Conservation (phyloP, 202 grass and related monocot genomes). For the Setaria viridis region DNA sequence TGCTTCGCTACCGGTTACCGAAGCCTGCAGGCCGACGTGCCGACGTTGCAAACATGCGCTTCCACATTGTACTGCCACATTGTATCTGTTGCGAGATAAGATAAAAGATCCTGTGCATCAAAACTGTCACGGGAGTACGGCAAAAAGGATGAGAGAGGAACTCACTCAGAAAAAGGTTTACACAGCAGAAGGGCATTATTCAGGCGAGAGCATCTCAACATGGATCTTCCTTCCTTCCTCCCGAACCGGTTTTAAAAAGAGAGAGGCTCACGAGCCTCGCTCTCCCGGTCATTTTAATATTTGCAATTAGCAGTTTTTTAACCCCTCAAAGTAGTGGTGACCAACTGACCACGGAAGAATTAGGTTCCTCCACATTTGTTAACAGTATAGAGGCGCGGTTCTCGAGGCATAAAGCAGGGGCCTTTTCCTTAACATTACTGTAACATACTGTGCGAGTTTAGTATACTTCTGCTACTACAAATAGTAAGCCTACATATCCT, state of each 20-base stretch:
- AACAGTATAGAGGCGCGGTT: background rate
- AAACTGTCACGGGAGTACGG: slow-evolving; percentile 33
- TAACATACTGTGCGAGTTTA: background rate
- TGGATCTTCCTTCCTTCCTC: slow-evolving; percentile 12
- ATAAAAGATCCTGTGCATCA: slow-evolving; percentile 13
- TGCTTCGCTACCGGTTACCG: too few species aligned
- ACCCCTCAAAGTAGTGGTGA: background rate
- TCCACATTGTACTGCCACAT: too few species aligned
- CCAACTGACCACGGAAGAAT: background rate
- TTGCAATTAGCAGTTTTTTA: background rate
- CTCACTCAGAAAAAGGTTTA: background rate
- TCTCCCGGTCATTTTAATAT: slow-evolving; percentile 1
- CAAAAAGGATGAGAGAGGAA: background rate
- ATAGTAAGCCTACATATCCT: background rate
- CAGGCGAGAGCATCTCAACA: slow-evolving; percentile 2
- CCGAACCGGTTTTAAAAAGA: background rate
- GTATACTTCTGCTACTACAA: background rate
- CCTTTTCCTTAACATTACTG: background rate
- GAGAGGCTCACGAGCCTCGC: background rate
- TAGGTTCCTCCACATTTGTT: slow-evolving; percentile 21
- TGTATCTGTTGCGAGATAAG: background rate
- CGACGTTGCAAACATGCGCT: too few species aligned
- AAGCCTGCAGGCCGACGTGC: too few species aligned
- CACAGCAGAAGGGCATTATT: background rate
- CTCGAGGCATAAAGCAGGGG: background rate